Conservation (phyloP, 208 protist genomes). For the Leishmania turanica region DNA sequence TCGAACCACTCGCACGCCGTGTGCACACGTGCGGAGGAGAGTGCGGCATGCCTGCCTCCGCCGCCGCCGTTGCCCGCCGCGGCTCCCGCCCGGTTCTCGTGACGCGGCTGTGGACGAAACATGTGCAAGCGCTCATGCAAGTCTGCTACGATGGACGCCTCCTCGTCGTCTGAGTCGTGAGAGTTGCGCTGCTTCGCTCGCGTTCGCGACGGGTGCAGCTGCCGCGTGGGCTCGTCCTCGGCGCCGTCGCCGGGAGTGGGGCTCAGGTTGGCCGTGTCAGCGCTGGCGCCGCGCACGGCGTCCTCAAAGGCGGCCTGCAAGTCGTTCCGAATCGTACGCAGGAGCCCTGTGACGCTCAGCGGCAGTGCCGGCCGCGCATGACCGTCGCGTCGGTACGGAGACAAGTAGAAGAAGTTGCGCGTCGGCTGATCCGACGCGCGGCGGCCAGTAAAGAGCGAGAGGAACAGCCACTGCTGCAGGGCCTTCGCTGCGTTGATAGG, state of each 20-base stretch:
- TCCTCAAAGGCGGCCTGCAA: slow-evolving; percentile 20
- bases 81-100: neutral
- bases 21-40: neutral
- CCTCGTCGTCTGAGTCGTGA: neutral
- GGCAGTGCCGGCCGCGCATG: slow-evolving; percentile 23
- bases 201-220: neutral
- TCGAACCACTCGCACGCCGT: slow-evolving; percentile 18
- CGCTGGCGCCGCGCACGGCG: slow-evolving; percentile 21
- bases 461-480: slow-evolving; percentile 34
- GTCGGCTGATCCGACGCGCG: slow-evolving; percentile 16
- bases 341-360: slow-evolving; percentile 17
- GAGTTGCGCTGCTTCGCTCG: slow-evolving; percentile 1
- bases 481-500: slow-evolving; percentile 21
- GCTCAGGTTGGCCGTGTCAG: neutral
- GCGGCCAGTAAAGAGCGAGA: slow-evolving; percentile 32
- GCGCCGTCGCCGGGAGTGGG: neutral
- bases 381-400: slow-evolving; percentile 26
- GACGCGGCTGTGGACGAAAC: neutral
- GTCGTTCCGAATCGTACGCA: slow-evolving; percentile 17
- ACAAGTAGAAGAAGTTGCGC: slow-evolving; percentile 26
- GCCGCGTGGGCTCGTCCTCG: neutral
- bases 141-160: neutral
- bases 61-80: neutral
- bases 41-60: neutral
- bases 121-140: slow-evolving; percentile 2